Base-by-base conservation (phyloP, 352 stramenopile species). In the Pythium phragmitis region DNA sequence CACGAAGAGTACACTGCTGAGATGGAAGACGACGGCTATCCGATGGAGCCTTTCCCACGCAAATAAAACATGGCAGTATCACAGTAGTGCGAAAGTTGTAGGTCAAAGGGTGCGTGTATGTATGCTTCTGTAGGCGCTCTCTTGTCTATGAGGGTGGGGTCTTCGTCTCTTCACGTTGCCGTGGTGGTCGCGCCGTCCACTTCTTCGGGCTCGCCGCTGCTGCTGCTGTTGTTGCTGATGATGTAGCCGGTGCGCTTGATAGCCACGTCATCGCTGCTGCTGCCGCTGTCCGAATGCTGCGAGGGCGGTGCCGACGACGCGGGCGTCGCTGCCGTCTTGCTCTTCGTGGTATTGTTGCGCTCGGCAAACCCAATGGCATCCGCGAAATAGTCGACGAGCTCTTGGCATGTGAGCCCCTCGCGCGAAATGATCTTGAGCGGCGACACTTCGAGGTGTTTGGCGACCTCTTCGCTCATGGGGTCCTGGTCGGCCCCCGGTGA, bases 391-490 rank as follows among this genome's bases (percentile, higher is more conserved):
- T 96, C 87, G 17, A 93, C 85, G 26, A 96, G 76, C 46, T 91
- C 87, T 51, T 96, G 87, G 60, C 85, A 94, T 7, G 72, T 91
- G 21, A 96, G 75, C 4, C 80, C 82, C 48, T 96, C 87, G 12
- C 82, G 77, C 21, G 87, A 96, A 50, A 96, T 91, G 51, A 91
- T 89, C 62, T 88, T 88, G 37, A 94, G 67, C 46, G 87, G 87
- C 23, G 85, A 82, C 4, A 96, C 85, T 17, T 86, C 67, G 14
- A 92, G 19, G 47, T 90, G 80, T 30, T 82, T 91, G 46, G 82
- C 69, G 21, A 72, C 69, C 34, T 90, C 78, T 13, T 73, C 77
- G 11, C 57, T 74, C 13, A 96, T 70, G 17, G 87, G 83, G 61
- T 96, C 83, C 52, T 88, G 79, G 39, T 87, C 83, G 4, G 87